Evolutionary conservation across 106 monocot species (phyloP).

Genomic region (Posidonia australis): DNA sequence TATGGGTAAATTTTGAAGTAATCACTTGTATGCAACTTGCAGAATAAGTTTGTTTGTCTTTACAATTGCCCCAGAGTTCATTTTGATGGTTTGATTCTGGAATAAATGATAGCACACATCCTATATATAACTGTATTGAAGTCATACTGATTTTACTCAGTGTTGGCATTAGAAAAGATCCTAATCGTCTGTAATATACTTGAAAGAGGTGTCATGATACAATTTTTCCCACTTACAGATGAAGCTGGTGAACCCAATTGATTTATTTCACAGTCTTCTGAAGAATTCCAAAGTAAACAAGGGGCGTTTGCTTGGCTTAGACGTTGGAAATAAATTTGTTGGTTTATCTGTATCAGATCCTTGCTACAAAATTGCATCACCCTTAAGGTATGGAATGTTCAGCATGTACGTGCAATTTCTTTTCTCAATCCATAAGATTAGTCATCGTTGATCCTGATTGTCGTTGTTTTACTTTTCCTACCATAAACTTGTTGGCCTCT

Average conservation of each 20-base stretch:
- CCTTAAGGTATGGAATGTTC: conserved; percentile 40
- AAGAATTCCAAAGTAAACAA: conserved; percentile 17
- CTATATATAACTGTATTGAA: neutral
- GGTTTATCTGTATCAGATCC: conserved; percentile 84
- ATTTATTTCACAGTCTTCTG: conserved; percentile 43
- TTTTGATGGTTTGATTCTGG: neutral
- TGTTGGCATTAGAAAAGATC: neutral
- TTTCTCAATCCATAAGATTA: too few relatives aligned
- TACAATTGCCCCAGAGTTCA: neutral
- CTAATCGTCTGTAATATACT: neutral
- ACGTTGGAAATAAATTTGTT: conserved; percentile 83
- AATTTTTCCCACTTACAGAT: conserved; percentile 20
- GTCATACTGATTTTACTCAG: neutral
- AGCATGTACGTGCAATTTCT: too few relatives aligned
- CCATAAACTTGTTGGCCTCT: too few relatives aligned
- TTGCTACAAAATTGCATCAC: conserved; percentile 53
- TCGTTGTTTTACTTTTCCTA: too few relatives aligned
- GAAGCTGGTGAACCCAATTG: conserved; percentile 61
- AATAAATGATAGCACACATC: neutral
- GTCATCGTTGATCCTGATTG: too few relatives aligned
- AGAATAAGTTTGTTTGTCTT: too few relatives aligned
- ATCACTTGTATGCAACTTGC: too few relatives aligned
- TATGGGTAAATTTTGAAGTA: too few relatives aligned
- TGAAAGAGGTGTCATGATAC: neutral
- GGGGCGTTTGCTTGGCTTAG: conserved; percentile 69